Percentiles rank a stretch among this genome's conserved stretches.
phyloP scores from a whole-genome alignment of 1,139 yeast genomes.

The Insectozyma bohioensis region DNA sequence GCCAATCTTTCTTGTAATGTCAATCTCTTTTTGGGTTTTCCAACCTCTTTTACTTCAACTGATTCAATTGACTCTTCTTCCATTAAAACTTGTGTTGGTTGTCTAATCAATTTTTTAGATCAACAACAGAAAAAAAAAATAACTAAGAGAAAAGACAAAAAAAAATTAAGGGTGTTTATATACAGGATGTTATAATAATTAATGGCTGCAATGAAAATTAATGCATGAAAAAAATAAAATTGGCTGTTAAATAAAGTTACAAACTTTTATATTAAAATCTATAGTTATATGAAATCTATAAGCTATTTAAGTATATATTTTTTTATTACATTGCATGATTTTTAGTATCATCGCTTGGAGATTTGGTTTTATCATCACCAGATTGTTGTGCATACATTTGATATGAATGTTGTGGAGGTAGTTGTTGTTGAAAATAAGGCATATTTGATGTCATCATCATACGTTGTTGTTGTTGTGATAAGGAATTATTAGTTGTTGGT shows the following conservation, averaged over 20 bases:
- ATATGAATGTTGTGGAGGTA: slow-evolving; percentile 7
- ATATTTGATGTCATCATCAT: slow-evolving; percentile 1
- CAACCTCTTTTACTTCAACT: background rate
- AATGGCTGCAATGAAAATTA: background rate
- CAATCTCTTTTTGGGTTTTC: slow-evolving; percentile 42
- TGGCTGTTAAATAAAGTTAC: background rate
- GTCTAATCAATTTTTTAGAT: background rate
- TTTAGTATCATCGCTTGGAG: background rate
- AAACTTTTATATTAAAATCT: too few species aligned
- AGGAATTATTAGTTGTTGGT: slow-evolving; percentile 3
- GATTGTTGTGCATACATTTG: too few species aligned
- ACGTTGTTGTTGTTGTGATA: slow-evolving; percentile 1
- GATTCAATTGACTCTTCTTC: background rate
- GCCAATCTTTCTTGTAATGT: slow-evolving; percentile 81
- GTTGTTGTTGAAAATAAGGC: slow-evolving; percentile 5
- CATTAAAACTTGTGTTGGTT: too few species aligned
- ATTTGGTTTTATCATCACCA: background rate
- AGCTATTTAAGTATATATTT: background rate
- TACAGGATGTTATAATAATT: too few species aligned
- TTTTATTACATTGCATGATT: background rate
- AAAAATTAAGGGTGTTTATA: too few species aligned
- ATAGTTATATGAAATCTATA: too few species aligned
- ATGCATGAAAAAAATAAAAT: background rate
- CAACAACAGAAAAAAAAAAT: slow-evolving; percentile 2
- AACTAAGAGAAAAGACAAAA: background rate